A percentile compares a stretch with the other conserved stretches of the same genome.
Conservation (phyloP, 805 yeast genomes). For the Ogataea angusta region DNA sequence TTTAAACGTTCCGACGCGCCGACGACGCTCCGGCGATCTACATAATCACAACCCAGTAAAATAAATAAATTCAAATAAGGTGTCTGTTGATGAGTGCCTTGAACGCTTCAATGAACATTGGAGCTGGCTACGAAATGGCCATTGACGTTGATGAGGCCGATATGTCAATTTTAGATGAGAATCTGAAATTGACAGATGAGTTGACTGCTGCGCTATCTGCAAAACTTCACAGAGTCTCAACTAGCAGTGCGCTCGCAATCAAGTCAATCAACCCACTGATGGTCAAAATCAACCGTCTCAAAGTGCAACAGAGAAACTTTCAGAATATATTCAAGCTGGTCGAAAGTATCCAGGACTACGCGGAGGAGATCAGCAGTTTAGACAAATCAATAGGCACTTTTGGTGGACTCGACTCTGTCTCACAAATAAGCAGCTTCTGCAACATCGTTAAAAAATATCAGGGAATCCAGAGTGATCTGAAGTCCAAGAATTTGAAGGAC, state of each 20-base stretch:
- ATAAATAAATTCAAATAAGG: not conserved
- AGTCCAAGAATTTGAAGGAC: conserved; percentile 35
- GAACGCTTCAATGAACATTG: not conserved
- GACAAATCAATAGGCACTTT: conserved; percentile 35
- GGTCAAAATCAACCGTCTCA: conserved; percentile 54
- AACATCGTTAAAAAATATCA: conserved; percentile 35
- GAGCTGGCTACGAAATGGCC: conserved; percentile 6
- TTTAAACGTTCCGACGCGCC: not conserved
- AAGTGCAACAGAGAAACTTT: conserved; percentile 53
- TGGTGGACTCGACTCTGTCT: conserved; percentile 29
- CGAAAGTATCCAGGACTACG: conserved; percentile 46
- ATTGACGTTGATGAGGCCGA: conserved; percentile 78
- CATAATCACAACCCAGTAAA: not conserved
- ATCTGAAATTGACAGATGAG: conserved; percentile 54
- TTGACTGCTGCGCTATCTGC: conserved; percentile 53
- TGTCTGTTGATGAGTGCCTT: not conserved
- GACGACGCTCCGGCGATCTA: not conserved
- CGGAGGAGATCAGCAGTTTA: conserved; percentile 30
- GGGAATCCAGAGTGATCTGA: conserved; percentile 16
- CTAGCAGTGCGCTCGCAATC: conserved; percentile 54
- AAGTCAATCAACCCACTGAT: conserved; percentile 69
- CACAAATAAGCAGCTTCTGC: conserved; percentile 44
- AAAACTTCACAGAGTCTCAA: conserved; percentile 53
- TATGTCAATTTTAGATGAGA: conserved; percentile 75
- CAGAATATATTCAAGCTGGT: conserved; percentile 49